These are phyloP conservation scores for Tulasnella sp. DNA, from an alignment of 768 basidiomycete species.

Conservation along the genomic window DNA sequence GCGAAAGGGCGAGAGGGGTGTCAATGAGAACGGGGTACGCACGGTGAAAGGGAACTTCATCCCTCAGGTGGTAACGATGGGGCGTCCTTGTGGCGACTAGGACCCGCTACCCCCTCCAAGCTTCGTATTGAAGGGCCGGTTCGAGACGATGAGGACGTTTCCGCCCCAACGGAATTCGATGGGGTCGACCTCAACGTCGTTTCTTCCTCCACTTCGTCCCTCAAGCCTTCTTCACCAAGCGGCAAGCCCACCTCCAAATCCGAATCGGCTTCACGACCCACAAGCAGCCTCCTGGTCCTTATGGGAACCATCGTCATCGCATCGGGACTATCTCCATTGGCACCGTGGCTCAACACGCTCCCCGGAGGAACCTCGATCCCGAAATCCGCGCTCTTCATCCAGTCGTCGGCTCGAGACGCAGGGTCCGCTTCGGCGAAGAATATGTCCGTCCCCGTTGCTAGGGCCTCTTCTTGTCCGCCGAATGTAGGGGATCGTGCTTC, in stretches of 20 bases:
- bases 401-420: background rate
- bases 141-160: background rate
- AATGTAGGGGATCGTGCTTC: background rate
- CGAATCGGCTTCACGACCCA: background rate
- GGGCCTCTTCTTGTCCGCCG: background rate
- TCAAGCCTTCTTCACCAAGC: background rate
- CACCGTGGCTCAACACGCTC: background rate
- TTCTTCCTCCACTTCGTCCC: background rate
- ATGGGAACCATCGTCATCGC: background rate
- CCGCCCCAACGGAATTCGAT: background rate
- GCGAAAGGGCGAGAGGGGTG: background rate
- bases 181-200: background rate
- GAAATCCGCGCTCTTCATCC: background rate
- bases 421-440: background rate
- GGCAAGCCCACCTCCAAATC: background rate
- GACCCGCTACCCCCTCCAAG: background rate
- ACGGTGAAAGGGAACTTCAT: background rate
- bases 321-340: background rate
- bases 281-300: background rate
- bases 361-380: background rate
- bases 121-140: background rate
- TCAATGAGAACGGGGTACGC: background rate
- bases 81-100: background rate
- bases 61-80: background rate
- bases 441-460: slow-evolving; percentile 8